A percentile compares a stretch with the other conserved stretches of the same genome.
phyloP scores from a whole-genome alignment of 106 monocot genomes.

The Phalaenopsis aphrodite region DNA sequence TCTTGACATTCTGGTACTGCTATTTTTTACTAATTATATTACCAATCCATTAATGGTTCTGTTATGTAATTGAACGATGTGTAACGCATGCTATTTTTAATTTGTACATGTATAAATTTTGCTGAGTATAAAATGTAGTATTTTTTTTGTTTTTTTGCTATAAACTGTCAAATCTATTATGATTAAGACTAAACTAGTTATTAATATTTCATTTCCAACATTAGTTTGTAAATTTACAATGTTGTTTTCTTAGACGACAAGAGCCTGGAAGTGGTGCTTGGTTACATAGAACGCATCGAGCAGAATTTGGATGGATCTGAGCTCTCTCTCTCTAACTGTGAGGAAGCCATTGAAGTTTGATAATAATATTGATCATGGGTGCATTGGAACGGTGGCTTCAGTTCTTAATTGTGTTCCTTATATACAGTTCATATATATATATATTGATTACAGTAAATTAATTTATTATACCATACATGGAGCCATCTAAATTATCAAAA shows the following conservation, averaged over 20 bases:
- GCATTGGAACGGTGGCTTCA: neutral
- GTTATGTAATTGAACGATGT: neutral
- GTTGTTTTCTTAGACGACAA: constrained; percentile 1
- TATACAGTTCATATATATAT: no score
- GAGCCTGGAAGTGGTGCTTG: constrained; percentile 8
- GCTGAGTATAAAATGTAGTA: neutral
- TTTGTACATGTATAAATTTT: neutral
- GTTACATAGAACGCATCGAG: neutral
- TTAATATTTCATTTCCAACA: neutral
- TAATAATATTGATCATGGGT: neutral
- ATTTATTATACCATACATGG: neutral
- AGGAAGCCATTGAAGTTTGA: neutral
- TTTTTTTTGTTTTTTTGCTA: neutral
- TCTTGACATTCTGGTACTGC: no score
- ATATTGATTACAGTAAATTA: neutral
- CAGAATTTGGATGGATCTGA: neutral
- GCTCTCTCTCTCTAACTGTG: neutral
- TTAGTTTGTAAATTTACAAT: neutral
- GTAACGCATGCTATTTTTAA: neutral
- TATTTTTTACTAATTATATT: no score
- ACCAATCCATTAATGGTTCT: no score
- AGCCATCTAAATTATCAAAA: neutral
- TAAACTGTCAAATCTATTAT: neutral
- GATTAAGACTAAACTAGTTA: neutral
- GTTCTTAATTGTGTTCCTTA: neutral